phyloP scores from a whole-genome alignment of 306 rosid genomes.

The Rosa persica region DNA sequence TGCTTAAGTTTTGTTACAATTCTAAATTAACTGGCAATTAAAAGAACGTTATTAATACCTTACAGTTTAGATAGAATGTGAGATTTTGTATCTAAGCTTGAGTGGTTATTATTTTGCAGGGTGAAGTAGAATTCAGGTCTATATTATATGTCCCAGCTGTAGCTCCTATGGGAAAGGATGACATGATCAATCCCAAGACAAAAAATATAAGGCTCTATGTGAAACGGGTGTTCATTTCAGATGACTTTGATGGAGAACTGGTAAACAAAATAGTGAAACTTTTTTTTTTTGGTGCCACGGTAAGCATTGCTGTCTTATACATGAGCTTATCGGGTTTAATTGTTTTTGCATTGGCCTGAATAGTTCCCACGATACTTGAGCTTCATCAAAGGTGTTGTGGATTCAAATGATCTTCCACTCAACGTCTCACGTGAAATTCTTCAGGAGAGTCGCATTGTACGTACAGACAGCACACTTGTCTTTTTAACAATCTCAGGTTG shows the following conservation, averaged over 20 bases:
- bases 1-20: neutral
- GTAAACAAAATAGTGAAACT: slow-evolving; percentile 37
- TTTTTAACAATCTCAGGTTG: slow-evolving; percentile 14
- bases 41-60: neutral
- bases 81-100: slow-evolving; percentile 19
- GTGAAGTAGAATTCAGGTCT: slow-evolving; percentile 95
- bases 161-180: slow-evolving; percentile 79
- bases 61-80: neutral
- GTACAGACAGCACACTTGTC: slow-evolving; percentile 21
- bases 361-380: slow-evolving; percentile 96
- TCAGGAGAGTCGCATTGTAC: slow-evolving; percentile 95
- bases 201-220: slow-evolving; percentile 93
- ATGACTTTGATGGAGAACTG: slow-evolving; percentile 98
- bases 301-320: neutral
- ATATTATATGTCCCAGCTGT: slow-evolving; percentile 87
- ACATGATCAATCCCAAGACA: slow-evolving; percentile 81
- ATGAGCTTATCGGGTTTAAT: slow-evolving; percentile 15
- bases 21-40: neutral
- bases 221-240: slow-evolving; percentile 95
- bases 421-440: slow-evolving; percentile 98
- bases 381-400: slow-evolving; percentile 95
- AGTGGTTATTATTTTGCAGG: slow-evolving; percentile 49
- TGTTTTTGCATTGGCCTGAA: slow-evolving; percentile 23
- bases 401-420: slow-evolving; percentile 96
- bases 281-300: neutral